Base-by-base conservation (phyloP, 139 green algal species). In the Chlamydomonas incerta region DNA sequence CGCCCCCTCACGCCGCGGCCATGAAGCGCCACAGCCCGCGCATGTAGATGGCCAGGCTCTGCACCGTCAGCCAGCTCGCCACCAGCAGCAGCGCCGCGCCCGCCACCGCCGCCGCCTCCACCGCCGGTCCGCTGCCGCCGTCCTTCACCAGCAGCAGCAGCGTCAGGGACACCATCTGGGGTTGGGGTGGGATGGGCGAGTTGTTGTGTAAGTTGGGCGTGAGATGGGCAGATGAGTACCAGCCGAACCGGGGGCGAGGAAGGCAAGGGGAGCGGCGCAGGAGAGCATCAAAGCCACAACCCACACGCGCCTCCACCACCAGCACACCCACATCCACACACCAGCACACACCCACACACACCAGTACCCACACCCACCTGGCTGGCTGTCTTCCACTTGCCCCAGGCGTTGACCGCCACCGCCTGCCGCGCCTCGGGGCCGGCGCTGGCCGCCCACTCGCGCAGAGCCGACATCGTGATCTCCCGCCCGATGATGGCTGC, bases 331-430 rank as follows among this genome's bases (percentile, higher is more conserved):
- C 41, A 50, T 50, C 41, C 5, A 13, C 41, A 50, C 41, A 50
- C 41, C 41, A 50, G 41, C 41, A n/a, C n/a, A n/a, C 41, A 50
- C 41, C 41, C 41, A 50, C 41, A 5, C 21, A 62, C 55, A 13
- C 55, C 9, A 13, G 2, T 63, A 46, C 28, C 18, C 34, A 35
- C 47, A 2, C 81, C 4, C 35, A 95, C 90, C 90, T 96, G 93
- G 8, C 90, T 84, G n/a, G 93, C 92, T 10, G 96, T 99, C 92
- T 99, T 98, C 91, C 87, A 96, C 82, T 98, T 99, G 34, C 96
- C 96, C 84, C 94, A 90, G 26, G 69, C 81, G 90, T 93, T 96
- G 35, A 99, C 96, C 11, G 95, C 95, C 18, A 98, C 96, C 14
- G 95, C 96, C 15, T 80, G 80, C 24, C 94, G 89, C 1, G 95